A percentile compares a stretch with the other conserved stretches of the same genome.
phyloP scores from a whole-genome alignment of 1,139 yeast genomes.

The Citeromyces hawaiiensis region DNA sequence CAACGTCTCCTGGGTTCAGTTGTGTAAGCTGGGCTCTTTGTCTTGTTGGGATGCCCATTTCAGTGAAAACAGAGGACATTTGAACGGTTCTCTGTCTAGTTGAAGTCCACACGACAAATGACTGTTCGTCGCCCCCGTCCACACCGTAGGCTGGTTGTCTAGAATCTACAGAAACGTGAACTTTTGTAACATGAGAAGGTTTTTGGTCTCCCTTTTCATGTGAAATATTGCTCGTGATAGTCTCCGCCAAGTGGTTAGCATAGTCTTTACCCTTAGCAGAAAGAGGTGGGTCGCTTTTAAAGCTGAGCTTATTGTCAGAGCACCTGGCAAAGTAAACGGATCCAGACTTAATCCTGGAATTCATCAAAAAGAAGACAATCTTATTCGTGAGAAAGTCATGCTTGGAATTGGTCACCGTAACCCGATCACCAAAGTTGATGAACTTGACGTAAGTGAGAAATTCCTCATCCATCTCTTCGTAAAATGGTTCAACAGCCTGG shows the following conservation, averaged over 20 bases:
- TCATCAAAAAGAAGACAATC: conserved; percentile 82
- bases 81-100: conserved; percentile 76
- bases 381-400: conserved; percentile 83
- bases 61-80: conserved; percentile 56
- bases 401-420: conserved; percentile 69
- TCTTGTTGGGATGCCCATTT: conserved; percentile 41
- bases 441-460: conserved; percentile 65
- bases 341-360: conserved; percentile 72
- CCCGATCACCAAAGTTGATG: conserved; percentile 81
- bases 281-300: conserved; percentile 49
- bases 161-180: conserved; percentile 12
- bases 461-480: conserved; percentile 34
- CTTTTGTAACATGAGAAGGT: conserved; percentile 7
- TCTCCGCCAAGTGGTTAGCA: conserved; percentile 28
- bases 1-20: conserved; percentile 83
- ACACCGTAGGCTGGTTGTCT: conserved; percentile 35
- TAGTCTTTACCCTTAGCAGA: conserved; percentile 44
- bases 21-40: conserved; percentile 80
- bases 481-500: conserved; percentile 25
- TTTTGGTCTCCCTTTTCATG: conserved; percentile 8
- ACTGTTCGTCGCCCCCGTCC: conserved; percentile 31
- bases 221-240: conserved; percentile 22
- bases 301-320: conserved; percentile 46
- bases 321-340: conserved; percentile 82
- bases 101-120: conserved; percentile 82